Conservation (phyloP, 2,329 filamentous ascomycete species). For the Pseudogymnoascus sp. region DNA sequence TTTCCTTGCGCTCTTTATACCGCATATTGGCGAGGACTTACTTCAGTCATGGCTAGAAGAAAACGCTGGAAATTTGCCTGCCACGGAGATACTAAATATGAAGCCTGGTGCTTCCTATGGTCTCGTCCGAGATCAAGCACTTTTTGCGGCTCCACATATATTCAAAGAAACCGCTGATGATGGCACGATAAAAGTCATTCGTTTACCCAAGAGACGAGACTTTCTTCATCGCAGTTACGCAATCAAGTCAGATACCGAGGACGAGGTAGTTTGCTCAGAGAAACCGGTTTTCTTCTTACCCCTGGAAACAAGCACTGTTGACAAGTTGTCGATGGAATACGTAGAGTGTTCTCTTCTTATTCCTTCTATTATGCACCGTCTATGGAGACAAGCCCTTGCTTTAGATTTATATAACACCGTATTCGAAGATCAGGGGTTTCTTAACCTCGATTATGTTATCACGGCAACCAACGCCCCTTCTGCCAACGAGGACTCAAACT, state of each 20-base stretch:
- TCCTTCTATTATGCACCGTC: slow-evolving; percentile 64
- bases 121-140: slow-evolving; percentile 1
- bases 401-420: slow-evolving; percentile 49
- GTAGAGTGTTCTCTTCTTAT: slow-evolving; percentile 54
- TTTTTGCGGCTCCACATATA: not conserved
- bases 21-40: not conserved
- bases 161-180: not conserved
- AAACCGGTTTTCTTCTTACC: not conserved
- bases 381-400: slow-evolving; percentile 60
- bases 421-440: slow-evolving; percentile 46
- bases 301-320: not conserved
- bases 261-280: not conserved
- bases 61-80: slow-evolving; percentile 1
- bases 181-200: slow-evolving; percentile 15
- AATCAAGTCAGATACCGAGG: not conserved
- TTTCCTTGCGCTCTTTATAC: slow-evolving; percentile 8
- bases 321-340: slow-evolving; percentile 22
- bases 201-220: slow-evolving; percentile 50
- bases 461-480: slow-evolving; percentile 64
- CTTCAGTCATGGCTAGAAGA: slow-evolving; percentile 1
- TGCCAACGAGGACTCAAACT: slow-evolving; percentile 56
- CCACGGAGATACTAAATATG: not conserved
- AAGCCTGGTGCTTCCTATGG: not conserved
- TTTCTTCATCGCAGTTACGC: slow-evolving; percentile 42
- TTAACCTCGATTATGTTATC: slow-evolving; percentile 48